Evolutionary conservation across 176 grass and related monocot genomes (phyloP).

Genomic region (Musa acuminata): DNA sequence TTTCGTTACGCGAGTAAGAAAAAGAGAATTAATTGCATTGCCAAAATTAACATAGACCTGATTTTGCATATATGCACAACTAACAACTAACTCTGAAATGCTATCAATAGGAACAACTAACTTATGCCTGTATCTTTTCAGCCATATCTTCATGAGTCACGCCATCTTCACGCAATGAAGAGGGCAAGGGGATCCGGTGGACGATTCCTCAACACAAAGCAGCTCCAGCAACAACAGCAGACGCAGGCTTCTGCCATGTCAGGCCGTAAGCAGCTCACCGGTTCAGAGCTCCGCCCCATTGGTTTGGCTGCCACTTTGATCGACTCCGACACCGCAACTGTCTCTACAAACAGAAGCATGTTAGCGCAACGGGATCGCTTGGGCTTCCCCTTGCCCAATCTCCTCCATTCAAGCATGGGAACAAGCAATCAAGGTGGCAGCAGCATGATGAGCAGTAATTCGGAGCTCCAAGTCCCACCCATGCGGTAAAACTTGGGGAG

Average conservation of each 20-base stretch:
- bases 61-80: not conserved
- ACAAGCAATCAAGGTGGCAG: conserved; percentile 18
- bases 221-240: conserved; percentile 28
- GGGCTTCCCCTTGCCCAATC: conserved; percentile 28
- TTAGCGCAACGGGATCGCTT: conserved; percentile 29
- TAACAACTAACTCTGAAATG: not conserved
- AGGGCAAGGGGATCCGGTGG: conserved; percentile 84
- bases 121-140: conserved; percentile 26
- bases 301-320: conserved; percentile 20
- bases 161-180: conserved; percentile 90
- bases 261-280: conserved; percentile 15
- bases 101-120: not conserved
- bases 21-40: no score
- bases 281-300: conserved; percentile 22
- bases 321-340: conserved; percentile 15
- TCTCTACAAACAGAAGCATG: conserved; percentile 24
- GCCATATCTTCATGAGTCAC: conserved; percentile 99
- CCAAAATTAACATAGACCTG: not conserved
- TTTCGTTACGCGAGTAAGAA: not conserved
- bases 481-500: conserved; percentile 9
- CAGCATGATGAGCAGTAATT: conserved; percentile 15
- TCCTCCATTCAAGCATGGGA: conserved; percentile 16
- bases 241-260: conserved; percentile 13
- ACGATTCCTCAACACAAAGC: conserved; percentile 88
- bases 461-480: no score